These are phyloP conservation scores for Malassezia japonica DNA, from an alignment of 1,284 basidiomycete genomes.

Conservation along the genomic window DNA sequence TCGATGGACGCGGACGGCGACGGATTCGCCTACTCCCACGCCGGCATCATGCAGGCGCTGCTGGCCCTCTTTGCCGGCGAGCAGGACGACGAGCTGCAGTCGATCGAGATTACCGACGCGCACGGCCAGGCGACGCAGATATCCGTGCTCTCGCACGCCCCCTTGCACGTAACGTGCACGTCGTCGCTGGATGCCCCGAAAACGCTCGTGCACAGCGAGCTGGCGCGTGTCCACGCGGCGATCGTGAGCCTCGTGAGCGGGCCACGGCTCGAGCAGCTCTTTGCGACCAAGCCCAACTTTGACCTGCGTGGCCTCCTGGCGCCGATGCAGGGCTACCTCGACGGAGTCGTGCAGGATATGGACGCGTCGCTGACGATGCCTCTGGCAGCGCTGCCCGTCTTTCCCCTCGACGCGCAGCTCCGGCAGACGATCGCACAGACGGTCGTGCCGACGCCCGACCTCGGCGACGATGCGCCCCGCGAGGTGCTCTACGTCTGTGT, in stretches of 20 bases:
- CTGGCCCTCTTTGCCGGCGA: constrained; percentile 58
- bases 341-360: constrained; percentile 26
- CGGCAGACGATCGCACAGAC: constrained; percentile 53
- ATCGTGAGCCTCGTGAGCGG: constrained; percentile 80
- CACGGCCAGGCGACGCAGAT: constrained; percentile 56
- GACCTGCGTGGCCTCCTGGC: constrained; percentile 74
- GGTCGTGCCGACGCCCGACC: constrained; percentile 19
- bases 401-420: constrained; percentile 57
- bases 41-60: constrained; percentile 88
- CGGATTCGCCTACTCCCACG: constrained; percentile 59
- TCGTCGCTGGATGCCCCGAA: constrained; percentile 89
- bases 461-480: constrained; percentile 48
- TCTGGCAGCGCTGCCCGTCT: constrained; percentile 64
- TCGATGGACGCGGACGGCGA: constrained; percentile 55
- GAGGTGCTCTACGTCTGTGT: constrained; percentile 82
- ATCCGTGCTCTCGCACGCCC: constrained; percentile 71
- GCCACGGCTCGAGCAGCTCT: constrained; percentile 71
- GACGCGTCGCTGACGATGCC: constrained; percentile 20
- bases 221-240: constrained; percentile 88
- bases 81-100: constrained; percentile 26
- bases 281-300: constrained; percentile 79
- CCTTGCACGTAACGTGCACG: constrained; percentile 80
- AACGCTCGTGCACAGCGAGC: constrained; percentile 74
- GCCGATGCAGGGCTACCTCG: constrained; percentile 53
- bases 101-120: constrained; percentile 17